Conservation (phyloP, 2,329 filamentous ascomycete species). For the Celoporthe dispersa region DNA sequence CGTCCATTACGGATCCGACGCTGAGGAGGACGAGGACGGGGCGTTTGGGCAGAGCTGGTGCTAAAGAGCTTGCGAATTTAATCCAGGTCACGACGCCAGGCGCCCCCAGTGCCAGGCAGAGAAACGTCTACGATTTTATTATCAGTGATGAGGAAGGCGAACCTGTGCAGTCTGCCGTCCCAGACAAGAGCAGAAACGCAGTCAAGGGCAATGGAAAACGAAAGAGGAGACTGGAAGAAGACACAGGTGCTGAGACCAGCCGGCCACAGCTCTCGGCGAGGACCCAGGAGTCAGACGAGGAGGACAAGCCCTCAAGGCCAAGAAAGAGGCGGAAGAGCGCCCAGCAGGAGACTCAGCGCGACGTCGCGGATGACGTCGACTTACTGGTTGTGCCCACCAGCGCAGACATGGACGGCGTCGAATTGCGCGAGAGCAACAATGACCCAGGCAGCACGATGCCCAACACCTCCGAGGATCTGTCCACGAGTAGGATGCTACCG, state of each 20-base stretch:
- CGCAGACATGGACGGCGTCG: constrained; percentile 16
- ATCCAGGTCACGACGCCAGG: constrained; percentile 42
- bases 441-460: constrained; percentile 13
- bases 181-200: constrained; percentile 13
- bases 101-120: constrained; percentile 31
- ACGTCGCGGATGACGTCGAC: constrained; percentile 33
- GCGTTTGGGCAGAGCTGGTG: not conserved
- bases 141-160: constrained; percentile 43
- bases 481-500: not conserved
- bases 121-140: constrained; percentile 51
- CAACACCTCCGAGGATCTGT: constrained; percentile 17
- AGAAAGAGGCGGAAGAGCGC: constrained; percentile 20
- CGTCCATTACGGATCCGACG: constrained; percentile 38
- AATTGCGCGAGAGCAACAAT: constrained; percentile 26
- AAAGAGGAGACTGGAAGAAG: constrained; percentile 23
- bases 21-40: constrained; percentile 25
- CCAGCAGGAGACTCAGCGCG: not conserved
- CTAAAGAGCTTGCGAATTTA: constrained; percentile 33
- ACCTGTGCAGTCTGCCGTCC: constrained; percentile 6
- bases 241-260: not conserved
- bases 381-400: constrained; percentile 31
- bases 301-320: constrained; percentile 18
- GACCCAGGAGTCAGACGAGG: not conserved
- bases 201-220: constrained; percentile 30
- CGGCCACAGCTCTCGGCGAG: constrained; percentile 8